These are phyloP conservation scores for Cutaneotrichosporon cyanovorans DNA, from an alignment of 1,284 basidiomycete species.

Conservation along the genomic window DNA sequence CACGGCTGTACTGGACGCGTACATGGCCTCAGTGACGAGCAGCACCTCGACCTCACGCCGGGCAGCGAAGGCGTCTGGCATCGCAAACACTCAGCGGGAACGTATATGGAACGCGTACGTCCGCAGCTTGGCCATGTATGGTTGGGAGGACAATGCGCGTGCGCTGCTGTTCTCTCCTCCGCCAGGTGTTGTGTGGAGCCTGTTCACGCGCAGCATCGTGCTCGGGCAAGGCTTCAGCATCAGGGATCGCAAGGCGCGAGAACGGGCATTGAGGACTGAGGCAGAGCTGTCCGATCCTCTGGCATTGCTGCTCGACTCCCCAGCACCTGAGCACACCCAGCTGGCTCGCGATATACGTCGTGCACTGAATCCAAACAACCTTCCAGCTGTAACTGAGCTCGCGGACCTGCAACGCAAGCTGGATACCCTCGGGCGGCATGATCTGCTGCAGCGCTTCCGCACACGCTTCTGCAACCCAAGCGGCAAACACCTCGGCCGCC, in stretches of 20 bases:
- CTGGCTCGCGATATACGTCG: not conserved
- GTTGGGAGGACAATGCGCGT: conserved; percentile 23
- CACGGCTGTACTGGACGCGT: conserved; percentile 11
- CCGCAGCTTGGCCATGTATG: conserved; percentile 18
- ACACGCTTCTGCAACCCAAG: conserved; percentile 10
- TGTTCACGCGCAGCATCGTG: conserved; percentile 14
- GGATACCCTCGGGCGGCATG: conserved; percentile 3
- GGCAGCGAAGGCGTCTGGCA: conserved; percentile 7
- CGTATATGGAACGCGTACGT: conserved; percentile 29
- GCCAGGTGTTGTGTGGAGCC: conserved; percentile 12
- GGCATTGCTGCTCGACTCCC: not conserved
- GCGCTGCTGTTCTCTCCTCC: conserved; percentile 19
- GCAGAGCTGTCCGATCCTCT: not conserved
- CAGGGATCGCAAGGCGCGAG: not conserved
- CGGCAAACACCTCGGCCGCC: not conserved
- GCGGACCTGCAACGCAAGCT: conserved; percentile 15
- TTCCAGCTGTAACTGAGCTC: conserved; percentile 9
- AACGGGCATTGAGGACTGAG: not conserved
- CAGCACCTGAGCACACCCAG: not conserved
- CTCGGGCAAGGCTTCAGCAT: conserved; percentile 2
- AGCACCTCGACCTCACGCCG: conserved; percentile 14
- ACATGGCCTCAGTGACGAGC: conserved; percentile 18
- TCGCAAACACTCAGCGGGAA: conserved; percentile 14
- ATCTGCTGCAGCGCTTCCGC: conserved; percentile 12
- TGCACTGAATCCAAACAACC: conserved; percentile 1